Base-by-base conservation (phyloP, 2,329 filamentous ascomycete species). In the Pseudocercospora fijiensis region DNA sequence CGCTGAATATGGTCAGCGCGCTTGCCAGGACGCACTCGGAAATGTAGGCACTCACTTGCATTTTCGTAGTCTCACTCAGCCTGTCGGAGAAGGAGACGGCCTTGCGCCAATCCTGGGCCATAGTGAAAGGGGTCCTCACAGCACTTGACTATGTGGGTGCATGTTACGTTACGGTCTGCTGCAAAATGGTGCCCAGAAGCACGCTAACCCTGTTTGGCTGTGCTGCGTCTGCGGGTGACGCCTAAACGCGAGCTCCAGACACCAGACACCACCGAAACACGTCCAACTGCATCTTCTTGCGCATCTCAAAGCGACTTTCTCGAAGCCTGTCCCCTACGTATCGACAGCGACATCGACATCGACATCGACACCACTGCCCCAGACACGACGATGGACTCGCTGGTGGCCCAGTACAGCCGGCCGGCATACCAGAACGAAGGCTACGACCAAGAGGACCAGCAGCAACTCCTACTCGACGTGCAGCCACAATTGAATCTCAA, bases 381-480 rank as follows among this genome's bases (percentile, higher is more conserved):
- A 55, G 28, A 60, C 30, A 61, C 57, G 13, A 78, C 68, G 66
- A 99, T 99, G 95, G 92, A 99, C 80, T 86, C 91, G 73, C 88
- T 99, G 77, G 92, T 99, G 73, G 88, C 93, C 72, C 90, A 89
- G 79, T 98, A 98, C 86, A 91, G 90, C 81, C 88, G 89, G 73
- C 88, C 92, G 74, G 84, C 88, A 65, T 87, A 87, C 78, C 84
- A 89, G 77, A 85, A 90, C 73, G 90, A 96, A 79, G 85, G 86
- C 73, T 87, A 88, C 75, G 88, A 92, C 72, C 85, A 92, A 75
- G 72, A 76, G 51, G 69, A 73, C 57, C 66, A 71, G 63, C 85
- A 91, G 77, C 89, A 93, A 74, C 81, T 89, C 72, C 83, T 90
- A 76, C 82, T 82, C 74, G 87, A 91, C 75, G 84, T 86, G 72